A percentile compares a stretch with the other conserved stretches of the same genome.
These are phyloP conservation scores for Begonia loranthoides DNA, from an alignment of 306 rosid species.

Conservation along the genomic window DNA sequence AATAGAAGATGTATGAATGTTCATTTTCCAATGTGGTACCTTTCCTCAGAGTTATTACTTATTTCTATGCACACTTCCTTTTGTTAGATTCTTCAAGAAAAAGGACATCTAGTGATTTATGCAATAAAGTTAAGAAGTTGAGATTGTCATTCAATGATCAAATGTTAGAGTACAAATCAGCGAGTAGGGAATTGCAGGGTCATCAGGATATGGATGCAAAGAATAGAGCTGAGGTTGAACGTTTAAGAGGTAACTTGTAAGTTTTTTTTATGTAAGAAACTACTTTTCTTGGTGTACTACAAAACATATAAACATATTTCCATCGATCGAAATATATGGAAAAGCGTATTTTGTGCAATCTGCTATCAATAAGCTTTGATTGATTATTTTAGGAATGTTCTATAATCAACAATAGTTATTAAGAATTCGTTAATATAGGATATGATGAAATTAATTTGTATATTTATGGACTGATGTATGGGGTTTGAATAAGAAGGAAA, in stretches of 20 bases:
- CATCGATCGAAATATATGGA: too few relatives aligned
- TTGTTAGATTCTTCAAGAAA: conserved; percentile 48
- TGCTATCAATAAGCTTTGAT: too few relatives aligned
- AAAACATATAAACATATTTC: too few relatives aligned
- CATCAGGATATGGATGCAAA: conserved; percentile 49
- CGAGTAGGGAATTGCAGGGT: conserved; percentile 46
- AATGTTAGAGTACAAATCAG: conserved; percentile 46
- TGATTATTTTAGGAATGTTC: too few relatives aligned
- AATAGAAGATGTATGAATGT: conserved; percentile 4
- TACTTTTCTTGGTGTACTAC: too few relatives aligned
- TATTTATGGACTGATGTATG: too few relatives aligned
- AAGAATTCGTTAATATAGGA: too few relatives aligned
- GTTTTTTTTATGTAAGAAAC: not conserved
- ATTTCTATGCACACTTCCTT: conserved; percentile 20
- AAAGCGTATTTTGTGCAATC: too few relatives aligned
- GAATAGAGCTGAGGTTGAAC: conserved; percentile 44
- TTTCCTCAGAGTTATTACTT: conserved; percentile 13
- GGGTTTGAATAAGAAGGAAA: too few relatives aligned
- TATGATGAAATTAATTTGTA: too few relatives aligned
- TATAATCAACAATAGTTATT: too few relatives aligned
- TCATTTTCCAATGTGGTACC: not conserved
- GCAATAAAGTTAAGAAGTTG: conserved; percentile 41
- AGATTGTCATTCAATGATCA: conserved; percentile 43
- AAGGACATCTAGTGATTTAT: conserved; percentile 26
- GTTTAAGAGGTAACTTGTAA: conserved; percentile 38